A percentile compares a stretch with the other conserved stretches of the same genome.
phyloP scores from a whole-genome alignment of 306 rosid species.

The Lathyrus tuberosus region DNA sequence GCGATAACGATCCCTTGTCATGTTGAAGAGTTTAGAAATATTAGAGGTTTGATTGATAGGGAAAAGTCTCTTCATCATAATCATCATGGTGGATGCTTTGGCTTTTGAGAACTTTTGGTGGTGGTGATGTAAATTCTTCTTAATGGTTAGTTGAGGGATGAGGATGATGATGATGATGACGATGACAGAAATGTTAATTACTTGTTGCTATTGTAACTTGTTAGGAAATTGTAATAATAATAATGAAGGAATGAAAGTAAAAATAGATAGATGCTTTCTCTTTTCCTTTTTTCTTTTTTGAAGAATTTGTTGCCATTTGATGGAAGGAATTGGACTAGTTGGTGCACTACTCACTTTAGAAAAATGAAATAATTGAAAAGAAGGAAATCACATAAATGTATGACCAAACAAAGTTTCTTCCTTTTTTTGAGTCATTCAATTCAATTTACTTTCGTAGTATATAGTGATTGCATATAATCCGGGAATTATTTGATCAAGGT shows the following conservation, averaged over 20 bases:
- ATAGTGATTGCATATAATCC: too few species aligned
- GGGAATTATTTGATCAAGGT: too few species aligned
- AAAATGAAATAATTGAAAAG: constrained; percentile 34
- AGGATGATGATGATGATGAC: too few species aligned
- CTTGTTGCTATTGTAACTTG: too few species aligned
- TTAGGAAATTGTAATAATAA: constrained; percentile 28
- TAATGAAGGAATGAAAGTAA: too few species aligned
- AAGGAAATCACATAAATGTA: constrained; percentile 30
- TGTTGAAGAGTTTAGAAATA: constrained; percentile 66
- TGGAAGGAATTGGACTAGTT: constrained; percentile 28
- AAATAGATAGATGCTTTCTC: constrained; percentile 33
- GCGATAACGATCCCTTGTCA: constrained; percentile 82
- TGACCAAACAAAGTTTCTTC: constrained; percentile 42
- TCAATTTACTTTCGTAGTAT: background rate
- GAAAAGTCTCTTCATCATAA: constrained; percentile 60
- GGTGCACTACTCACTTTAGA: constrained; percentile 19
- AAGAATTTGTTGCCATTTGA: too few species aligned
- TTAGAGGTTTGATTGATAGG: constrained; percentile 66
- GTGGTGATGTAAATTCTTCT: constrained; percentile 1
- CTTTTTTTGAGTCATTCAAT: constrained; percentile 12
- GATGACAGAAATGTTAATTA: constrained; percentile 37
- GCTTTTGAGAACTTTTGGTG: constrained; percentile 41
- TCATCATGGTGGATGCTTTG: constrained; percentile 62
- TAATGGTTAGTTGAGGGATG: constrained; percentile 40
- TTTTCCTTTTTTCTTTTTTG: background rate